Evolutionary conservation across 1,284 basidiomycete species (phyloP), one percentile per base, ranked within the genome.

Genomic region (Coniferiporia sulphurascens): DNA sequence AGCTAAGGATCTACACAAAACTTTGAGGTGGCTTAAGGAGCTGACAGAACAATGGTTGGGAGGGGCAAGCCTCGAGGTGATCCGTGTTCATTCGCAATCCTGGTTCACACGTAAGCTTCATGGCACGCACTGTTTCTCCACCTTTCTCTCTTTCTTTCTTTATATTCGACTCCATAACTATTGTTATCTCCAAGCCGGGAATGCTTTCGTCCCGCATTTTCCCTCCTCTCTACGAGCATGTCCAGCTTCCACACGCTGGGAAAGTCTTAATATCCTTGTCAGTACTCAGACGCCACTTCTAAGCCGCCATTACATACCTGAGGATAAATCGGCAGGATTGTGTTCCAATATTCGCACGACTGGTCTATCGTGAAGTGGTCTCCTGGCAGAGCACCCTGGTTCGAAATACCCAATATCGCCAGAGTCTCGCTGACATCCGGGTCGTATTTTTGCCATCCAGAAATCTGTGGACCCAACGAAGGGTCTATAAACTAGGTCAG

Each of bases 321-420:
- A 22, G 69, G 69, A 56, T 62, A 70, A 21, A 69, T 62, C 2
- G 68, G 68, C 46, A 71, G 51, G 10, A 70, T 60, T 4, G 62
- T 61, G 52, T 71, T 71, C 69, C 69, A 71, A 54, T 70, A 71
- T 38, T 62, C 59, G 56, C 68, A 70, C 19, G 64, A 55, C 32
- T 22, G 56, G 53, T 71, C 69, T 21, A 60, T 61, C 17, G 52
- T 45, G 43, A 64, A 58, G 45, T 68, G 66, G 52, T 71, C 59
- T n/a, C 68, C 67, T 38, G 65, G 63, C 6, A 62, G 53, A 7
- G 67, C 69, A 10, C 64, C 64, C 15, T 56, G 58, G 13, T 67
- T 52, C 10, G 68, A 68, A 36, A 67, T 64, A 22, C 69, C 69
- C 13, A 71, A 61, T 4, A 69, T 62, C 8, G 66, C 69, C 12